Base-by-base conservation (phyloP, 2,329 filamentous ascomycete genomes). In the Xylaria sp. region DNA sequence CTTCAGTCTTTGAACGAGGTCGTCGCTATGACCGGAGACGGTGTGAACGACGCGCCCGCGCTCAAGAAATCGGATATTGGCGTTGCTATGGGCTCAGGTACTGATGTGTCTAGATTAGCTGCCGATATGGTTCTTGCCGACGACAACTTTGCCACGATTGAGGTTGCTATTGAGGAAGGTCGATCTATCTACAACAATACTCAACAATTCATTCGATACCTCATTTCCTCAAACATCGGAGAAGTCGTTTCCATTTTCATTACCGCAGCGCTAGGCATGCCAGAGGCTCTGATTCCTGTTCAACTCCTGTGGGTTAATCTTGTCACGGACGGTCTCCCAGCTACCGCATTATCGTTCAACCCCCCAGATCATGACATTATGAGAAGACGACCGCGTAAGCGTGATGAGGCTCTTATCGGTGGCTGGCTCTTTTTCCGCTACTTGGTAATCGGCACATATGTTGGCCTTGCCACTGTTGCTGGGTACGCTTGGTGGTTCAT, bases 401-500 rank as follows among this genome's bases (percentile, higher is more conserved):
- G 96, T 66, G 94, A 97, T 75, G 96, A 99, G 81, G 84, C 92
- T 6, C 90, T 99, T 57, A 95, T 99, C 60, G 90, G 93, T 50
- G 94, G 94, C 66, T 99, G 96, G 96, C 83, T 99, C 44, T 97
- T 99, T 84, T 94, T 98, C 87, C 90, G 96, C 60, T 99, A 99
- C 81, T 89, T 99, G 84, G 90, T 98, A 56, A 96, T 99, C 74
- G 96, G 96, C 68, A 93, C 89, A 9, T 99, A 99, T 71, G 96
- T 99, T 65, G 96, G 96, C 77, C 85, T 93, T 45, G 96, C 96
- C 61, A 99, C 96, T 3, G 96, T 99, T 22, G 94, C 91, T 76
- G 96, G 96, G 51, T 99, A 99, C 77, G 95, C 93, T n/a, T 99
- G 96, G 96, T 99, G 94, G 93, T 99, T 98, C 85, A 94, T 99